Evolutionary conservation across 2,329 filamentous ascomycete genomes (phyloP), one percentile per base, ranked within the genome.

Genomic region (Capronia americana): DNA sequence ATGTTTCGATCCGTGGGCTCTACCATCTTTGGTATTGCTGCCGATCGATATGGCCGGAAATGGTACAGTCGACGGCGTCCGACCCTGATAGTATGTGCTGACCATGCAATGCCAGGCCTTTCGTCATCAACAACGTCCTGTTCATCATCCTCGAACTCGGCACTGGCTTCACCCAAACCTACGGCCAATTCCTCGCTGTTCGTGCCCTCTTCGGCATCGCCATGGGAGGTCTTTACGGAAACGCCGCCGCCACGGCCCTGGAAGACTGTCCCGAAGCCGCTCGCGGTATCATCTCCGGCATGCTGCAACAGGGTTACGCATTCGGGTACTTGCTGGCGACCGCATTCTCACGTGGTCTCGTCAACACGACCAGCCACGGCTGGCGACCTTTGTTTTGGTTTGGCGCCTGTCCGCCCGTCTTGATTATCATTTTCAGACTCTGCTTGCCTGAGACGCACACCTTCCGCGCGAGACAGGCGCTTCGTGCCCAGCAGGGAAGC

Each of bases 361-460:
- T 83, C 57, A 81, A 91, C 77, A 95, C 92, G 0, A 94, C 92
- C 0, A 77, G 87, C 0, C 89, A 96, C 75, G 88, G 85, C 60
- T 97, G 93, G 93, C 84, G 93, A 7, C 92, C 92, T 0, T 82
- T 96, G 0, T 96, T 89, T 82, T 97, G 93, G 92, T 96, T 96
- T 77, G 92, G 89, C 12, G 92, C 92, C 5, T 86, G 89, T 44
- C 91, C 92, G 0, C 93, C 93, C 0, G 84, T 93, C 1, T 77
- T 96, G 34, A 90, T 96, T 78, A 96, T 96, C 74, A 74, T 88
- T 62, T 92, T 91, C 82, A 89, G 93, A 38, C 81, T 94, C 24
- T 87, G 85, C 75, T 84, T 97, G 1, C 90, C 91, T 5, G 93
- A 97, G 80, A 96, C 92, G 0, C 80, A 90, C 54, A 85, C 88